Evolutionary conservation across 495 filamentous ascomycete genomes (phyloP).

Genomic region (Penicillium coffeae): DNA sequence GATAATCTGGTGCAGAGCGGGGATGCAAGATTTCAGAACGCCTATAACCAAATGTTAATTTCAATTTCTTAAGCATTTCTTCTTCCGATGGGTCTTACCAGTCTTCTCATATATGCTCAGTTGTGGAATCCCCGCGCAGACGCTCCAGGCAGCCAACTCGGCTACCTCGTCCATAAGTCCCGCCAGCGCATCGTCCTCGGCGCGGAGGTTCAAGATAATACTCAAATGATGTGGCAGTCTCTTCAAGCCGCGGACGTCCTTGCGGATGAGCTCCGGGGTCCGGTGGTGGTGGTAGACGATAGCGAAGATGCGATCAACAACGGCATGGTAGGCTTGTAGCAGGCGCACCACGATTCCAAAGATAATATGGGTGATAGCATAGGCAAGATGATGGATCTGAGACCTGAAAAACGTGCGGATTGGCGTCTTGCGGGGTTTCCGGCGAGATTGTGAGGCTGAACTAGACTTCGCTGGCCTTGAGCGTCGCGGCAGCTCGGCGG

Average conservation of each 20-base stretch:
- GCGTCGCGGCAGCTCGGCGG: conserved; percentile 35
- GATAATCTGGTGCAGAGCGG: conserved; percentile 68
- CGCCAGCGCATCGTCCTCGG: conserved; percentile 68
- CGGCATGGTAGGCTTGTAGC: conserved; percentile 71
- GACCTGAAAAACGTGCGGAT: conserved; percentile 65
- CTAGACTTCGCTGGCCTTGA: conserved; percentile 9
- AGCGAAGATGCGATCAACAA: conserved; percentile 69
- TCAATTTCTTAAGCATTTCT: background rate
- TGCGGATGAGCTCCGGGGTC: conserved; percentile 82
- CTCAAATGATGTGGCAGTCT: conserved; percentile 81
- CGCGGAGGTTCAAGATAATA: conserved; percentile 73
- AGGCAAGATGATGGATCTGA: conserved; percentile 65
- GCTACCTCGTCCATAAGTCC: conserved; percentile 83
- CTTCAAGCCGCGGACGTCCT: conserved; percentile 73
- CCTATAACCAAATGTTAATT: conserved; percentile 45
- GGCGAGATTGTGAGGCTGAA: conserved; percentile 19
- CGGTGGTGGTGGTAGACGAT: conserved; percentile 89
- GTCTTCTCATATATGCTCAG: conserved; percentile 89
- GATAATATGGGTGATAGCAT: conserved; percentile 68
- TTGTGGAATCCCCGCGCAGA: conserved; percentile 76
- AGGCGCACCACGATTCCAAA: conserved; percentile 85
- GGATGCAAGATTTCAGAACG: conserved; percentile 78
- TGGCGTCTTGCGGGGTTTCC: conserved; percentile 39
- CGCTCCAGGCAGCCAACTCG: conserved; percentile 88
- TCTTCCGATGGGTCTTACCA: conserved; percentile 48